phyloP scores from a whole-genome alignment of 2,329 filamentous ascomycete species.

The Byssothecium circinans region DNA sequence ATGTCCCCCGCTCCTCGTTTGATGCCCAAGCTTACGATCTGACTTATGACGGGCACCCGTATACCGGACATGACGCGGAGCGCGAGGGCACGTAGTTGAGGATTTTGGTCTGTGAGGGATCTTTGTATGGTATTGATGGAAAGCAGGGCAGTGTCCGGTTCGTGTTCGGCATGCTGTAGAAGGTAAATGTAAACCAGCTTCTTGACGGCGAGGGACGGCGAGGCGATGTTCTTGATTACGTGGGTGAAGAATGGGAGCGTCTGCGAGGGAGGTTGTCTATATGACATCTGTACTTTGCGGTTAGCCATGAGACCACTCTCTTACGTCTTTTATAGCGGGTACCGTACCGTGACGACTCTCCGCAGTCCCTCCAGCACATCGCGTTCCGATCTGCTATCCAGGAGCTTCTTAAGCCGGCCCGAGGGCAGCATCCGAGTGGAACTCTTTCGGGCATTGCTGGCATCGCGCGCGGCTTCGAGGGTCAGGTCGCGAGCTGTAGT shows the following conservation, averaged over 20 bases:
- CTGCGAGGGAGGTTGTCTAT: constrained; percentile 67
- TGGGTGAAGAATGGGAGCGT: constrained; percentile 95
- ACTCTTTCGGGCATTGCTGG: constrained; percentile 60
- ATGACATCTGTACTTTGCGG: constrained; percentile 76
- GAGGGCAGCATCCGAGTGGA: constrained; percentile 69
- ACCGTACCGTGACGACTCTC: constrained; percentile 77
- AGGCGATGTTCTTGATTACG: constrained; percentile 96
- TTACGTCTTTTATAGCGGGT: constrained; percentile 3
- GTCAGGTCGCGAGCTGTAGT: constrained; percentile 87
- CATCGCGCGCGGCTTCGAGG: constrained; percentile 91
- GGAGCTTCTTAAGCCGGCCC: constrained; percentile 88
- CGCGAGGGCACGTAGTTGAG: constrained; percentile 86
- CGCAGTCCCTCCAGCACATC: constrained; percentile 91
- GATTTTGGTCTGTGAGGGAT: constrained; percentile 88
- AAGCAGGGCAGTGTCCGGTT: constrained; percentile 90
- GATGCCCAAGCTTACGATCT: constrained; percentile 94
- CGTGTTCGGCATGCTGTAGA: constrained; percentile 92
- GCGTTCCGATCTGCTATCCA: constrained; percentile 90
- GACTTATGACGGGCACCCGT: constrained; percentile 93
- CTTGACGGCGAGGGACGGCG: constrained; percentile 90
- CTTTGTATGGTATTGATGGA: constrained; percentile 99
- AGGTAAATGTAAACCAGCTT: constrained; percentile 99
- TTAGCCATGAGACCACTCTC: constrained; percentile 19
- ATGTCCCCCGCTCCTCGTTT: constrained; percentile 92
- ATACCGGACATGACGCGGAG: constrained; percentile 97